phyloP scores from a whole-genome alignment of 2,329 filamentous ascomycete species.

The Triangularia verruculosa region DNA sequence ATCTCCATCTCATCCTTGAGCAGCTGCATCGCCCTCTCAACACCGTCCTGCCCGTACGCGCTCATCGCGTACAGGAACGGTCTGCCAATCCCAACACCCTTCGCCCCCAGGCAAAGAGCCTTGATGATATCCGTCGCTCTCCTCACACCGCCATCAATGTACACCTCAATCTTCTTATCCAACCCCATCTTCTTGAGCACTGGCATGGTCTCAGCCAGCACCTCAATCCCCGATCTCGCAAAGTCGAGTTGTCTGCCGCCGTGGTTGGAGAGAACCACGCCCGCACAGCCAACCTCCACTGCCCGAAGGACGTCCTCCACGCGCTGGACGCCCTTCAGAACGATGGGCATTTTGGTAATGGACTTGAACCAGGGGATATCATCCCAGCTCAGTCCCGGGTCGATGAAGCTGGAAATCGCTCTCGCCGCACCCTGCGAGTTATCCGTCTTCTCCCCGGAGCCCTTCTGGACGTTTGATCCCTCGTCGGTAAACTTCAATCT shows the following conservation, averaged over 20 bases:
- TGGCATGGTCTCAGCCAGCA: conserved; percentile 91
- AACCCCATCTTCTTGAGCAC: conserved; percentile 71
- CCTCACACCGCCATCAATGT: conserved; percentile 84
- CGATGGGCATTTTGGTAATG: conserved; percentile 91
- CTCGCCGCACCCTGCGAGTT: conserved; percentile 88
- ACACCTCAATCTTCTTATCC: conserved; percentile 79
- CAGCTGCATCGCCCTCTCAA: conserved; percentile 88
- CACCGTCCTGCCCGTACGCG: conserved; percentile 80
- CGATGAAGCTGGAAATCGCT: conserved; percentile 95
- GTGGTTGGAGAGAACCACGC: conserved; percentile 93
- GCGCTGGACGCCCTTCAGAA: conserved; percentile 94
- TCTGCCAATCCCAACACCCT: conserved; percentile 87
- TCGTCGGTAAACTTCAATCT: conserved; percentile 83
- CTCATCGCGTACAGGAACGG: conserved; percentile 97
- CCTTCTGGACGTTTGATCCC: conserved; percentile 75
- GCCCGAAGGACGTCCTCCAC: conserved; percentile 92
- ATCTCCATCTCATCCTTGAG: conserved; percentile 97
- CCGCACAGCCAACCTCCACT: conserved; percentile 77
- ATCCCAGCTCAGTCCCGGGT: conserved; percentile 88
- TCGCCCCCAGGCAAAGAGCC: conserved; percentile 87
- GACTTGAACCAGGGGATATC: conserved; percentile 90
- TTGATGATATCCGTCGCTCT: conserved; percentile 94
- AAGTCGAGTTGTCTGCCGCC: conserved; percentile 93
- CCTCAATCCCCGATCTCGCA: conserved; percentile 81
- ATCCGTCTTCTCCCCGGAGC: conserved; percentile 65